Conservation (phyloP, 371 early-diverging fungal species). For the Mortierella sp. region DNA sequence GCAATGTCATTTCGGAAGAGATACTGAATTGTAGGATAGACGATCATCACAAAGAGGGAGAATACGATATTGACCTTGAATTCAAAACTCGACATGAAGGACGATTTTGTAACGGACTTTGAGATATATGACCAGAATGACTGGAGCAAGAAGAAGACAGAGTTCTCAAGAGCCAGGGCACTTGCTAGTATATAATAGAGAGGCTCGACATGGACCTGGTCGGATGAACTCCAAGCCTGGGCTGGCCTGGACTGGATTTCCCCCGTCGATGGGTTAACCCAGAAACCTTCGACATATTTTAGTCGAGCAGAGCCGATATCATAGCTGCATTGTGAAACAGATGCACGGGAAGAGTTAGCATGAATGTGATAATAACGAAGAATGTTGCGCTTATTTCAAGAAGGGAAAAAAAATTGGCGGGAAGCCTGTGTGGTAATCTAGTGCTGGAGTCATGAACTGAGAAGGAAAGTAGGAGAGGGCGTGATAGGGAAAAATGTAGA, state of each 20-base stretch:
- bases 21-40: conserved; percentile 36
- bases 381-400: neutral
- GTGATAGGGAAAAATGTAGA: too few species aligned
- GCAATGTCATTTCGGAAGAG: conserved; percentile 31
- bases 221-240: conserved; percentile 18
- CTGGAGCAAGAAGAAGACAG: conserved; percentile 30
- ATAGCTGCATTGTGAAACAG: conserved; percentile 17
- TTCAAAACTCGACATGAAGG: conserved; percentile 43
- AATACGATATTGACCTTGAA: conserved; percentile 34
- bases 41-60: conserved; percentile 17
- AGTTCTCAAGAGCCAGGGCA: conserved; percentile 33
- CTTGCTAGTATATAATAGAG: conserved; percentile 49
- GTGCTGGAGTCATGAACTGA: too few species aligned
- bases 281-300: conserved; percentile 48
- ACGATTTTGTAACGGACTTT: conserved; percentile 35
- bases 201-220: conserved; percentile 35
- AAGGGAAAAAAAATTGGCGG: too few species aligned
- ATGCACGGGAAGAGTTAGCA: neutral
- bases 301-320: conserved; percentile 43
- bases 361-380: neutral
- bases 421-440: too few species aligned
- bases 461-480: too few species aligned
- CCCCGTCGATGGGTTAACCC: conserved; percentile 31
- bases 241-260: conserved; percentile 39
- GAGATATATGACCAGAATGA: conserved; percentile 47